Conservation (phyloP, 2,329 filamentous ascomycete species). For the Pseudogymnoascus sp. region DNA sequence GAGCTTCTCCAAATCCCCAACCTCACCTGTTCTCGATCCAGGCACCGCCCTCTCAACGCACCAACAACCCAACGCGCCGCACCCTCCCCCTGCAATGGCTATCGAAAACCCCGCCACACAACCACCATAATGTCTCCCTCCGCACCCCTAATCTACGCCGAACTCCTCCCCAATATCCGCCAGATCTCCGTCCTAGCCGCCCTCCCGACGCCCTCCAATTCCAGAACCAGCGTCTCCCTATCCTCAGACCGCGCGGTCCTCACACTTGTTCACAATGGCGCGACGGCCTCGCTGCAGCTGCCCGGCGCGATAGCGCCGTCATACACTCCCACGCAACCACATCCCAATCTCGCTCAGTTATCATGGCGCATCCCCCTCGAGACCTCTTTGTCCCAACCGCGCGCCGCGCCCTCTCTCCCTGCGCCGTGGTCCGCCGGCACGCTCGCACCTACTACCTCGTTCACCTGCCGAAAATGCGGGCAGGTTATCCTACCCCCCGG, state of each 20-base stretch:
- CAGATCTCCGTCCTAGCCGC: conserved; percentile 54
- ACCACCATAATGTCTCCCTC: neutral
- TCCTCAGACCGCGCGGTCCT: conserved; percentile 40
- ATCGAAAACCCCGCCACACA: neutral
- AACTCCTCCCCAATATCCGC: conserved; percentile 57
- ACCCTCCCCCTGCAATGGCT: neutral
- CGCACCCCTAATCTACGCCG: conserved; percentile 48
- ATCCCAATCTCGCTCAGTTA: conserved; percentile 30
- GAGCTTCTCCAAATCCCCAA: conserved; percentile 3
- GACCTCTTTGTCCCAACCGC: conserved; percentile 15
- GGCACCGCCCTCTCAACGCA: neutral
- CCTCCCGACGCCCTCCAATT: conserved; percentile 34
- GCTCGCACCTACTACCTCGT: conserved; percentile 31
- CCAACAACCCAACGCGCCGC: neutral
- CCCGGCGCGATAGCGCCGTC: conserved; percentile 29
- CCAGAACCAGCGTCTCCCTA: conserved; percentile 30
- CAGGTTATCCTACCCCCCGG: conserved; percentile 35
- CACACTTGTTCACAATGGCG: conserved; percentile 41
- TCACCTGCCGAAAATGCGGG: conserved; percentile 36
- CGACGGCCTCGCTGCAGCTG: conserved; percentile 31
- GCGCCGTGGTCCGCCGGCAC: conserved; percentile 47
- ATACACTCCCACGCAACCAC: conserved; percentile 16
- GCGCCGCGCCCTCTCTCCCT: conserved; percentile 10
- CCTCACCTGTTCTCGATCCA: neutral
- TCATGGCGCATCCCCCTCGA: conserved; percentile 48